Evolutionary conservation across 164 flowering plant genomes (phyloP).

Genomic region (Vitis labrusca): DNA sequence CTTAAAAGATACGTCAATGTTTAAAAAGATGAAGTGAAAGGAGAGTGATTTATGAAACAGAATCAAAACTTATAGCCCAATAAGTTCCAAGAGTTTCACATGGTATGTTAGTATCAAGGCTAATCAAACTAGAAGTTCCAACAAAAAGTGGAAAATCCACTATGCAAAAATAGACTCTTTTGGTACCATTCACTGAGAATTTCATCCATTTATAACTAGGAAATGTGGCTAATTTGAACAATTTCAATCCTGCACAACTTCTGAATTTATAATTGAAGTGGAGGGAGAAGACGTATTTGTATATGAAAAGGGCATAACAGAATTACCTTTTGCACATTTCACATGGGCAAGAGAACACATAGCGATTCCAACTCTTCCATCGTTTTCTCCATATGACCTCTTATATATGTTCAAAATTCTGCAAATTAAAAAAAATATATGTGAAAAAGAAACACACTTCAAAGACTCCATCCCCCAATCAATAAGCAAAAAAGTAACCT

Average conservation of each 20-base stretch:
- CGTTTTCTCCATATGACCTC: constrained; percentile 68
- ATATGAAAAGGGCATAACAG: background rate
- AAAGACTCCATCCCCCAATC: background rate
- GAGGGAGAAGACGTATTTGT: background rate
- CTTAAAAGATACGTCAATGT: too few species aligned
- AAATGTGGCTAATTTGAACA: background rate
- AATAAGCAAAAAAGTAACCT: constrained; percentile 40
- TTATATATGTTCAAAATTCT: constrained; percentile 64
- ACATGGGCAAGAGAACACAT: constrained; percentile 82
- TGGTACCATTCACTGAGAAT: background rate
- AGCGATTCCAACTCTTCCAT: constrained; percentile 89
- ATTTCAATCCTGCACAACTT: background rate
- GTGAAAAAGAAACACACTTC: background rate
- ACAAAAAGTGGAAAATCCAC: background rate
- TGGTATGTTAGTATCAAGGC: background rate
- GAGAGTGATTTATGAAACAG: background rate
- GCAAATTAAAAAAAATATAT: constrained; percentile 3
- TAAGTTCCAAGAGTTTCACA: background rate
- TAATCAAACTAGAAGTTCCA: background rate
- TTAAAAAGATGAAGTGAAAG: background rate
- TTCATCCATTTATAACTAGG: background rate
- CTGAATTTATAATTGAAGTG: background rate
- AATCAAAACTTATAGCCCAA: background rate
- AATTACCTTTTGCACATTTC: constrained; percentile 71
- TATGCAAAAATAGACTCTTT: background rate